Evolutionary conservation across 2,329 filamentous ascomycete species (phyloP).

Genomic region (Botryotinia convoluta): DNA sequence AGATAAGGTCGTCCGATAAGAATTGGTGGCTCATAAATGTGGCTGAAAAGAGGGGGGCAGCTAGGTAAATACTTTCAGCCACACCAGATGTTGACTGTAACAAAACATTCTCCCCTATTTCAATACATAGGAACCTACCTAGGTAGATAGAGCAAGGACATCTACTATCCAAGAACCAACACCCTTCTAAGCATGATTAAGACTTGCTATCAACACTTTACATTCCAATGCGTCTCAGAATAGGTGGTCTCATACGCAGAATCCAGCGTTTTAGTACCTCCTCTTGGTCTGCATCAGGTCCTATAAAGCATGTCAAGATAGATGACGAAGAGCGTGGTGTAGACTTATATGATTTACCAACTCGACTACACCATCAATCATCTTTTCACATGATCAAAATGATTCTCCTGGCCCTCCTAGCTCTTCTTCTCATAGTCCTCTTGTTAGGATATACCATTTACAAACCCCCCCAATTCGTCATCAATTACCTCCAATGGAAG

Average conservation of each 20-base stretch:
- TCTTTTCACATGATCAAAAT: constrained; percentile 20
- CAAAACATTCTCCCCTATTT: background rate
- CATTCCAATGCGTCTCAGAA: constrained; percentile 16
- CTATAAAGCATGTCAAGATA: constrained; percentile 36
- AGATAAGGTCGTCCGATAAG: constrained; percentile 1
- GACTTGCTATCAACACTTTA: too few relatives aligned
- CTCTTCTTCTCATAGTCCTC: constrained; percentile 32
- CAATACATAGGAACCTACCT: background rate
- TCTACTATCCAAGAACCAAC: background rate
- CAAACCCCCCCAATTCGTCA: constrained; percentile 72
- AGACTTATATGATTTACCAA: background rate
- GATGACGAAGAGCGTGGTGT: constrained; percentile 34
- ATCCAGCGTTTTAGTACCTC: constrained; percentile 8
- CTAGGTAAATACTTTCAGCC: background rate
- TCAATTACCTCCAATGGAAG: constrained; percentile 65
- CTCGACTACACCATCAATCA: background rate
- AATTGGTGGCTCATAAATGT: background rate
- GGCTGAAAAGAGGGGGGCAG: background rate
- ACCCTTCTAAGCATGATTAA: background rate
- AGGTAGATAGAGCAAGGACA: background rate
- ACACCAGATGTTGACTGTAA: background rate
- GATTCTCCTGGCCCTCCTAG: constrained; percentile 28
- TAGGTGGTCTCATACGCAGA: constrained; percentile 12
- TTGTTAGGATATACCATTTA: constrained; percentile 67
- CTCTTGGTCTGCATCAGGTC: constrained; percentile 1